These are phyloP conservation scores for Penicillium sp. DNA, from an alignment of 2,329 filamentous ascomycete species.

Conservation along the genomic window DNA sequence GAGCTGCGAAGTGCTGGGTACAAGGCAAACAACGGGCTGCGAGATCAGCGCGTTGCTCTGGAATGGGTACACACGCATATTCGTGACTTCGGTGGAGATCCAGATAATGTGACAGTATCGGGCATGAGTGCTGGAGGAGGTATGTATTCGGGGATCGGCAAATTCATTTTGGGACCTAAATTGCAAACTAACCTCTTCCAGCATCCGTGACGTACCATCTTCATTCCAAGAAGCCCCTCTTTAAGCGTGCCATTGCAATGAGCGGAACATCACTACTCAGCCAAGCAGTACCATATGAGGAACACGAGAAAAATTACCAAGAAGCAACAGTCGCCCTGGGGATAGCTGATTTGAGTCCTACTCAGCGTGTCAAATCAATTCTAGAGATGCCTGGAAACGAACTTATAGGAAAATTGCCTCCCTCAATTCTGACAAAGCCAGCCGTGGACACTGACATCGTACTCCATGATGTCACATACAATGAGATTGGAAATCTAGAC, in stretches of 20 bases:
- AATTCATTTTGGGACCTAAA: too few relatives aligned
- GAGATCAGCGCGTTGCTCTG: slow-evolving; percentile 53
- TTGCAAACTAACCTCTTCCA: slow-evolving; percentile 19
- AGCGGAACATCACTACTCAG: slow-evolving; percentile 51
- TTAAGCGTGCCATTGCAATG: slow-evolving; percentile 48
- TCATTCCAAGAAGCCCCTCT: slow-evolving; percentile 44
- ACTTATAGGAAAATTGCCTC: slow-evolving; percentile 47
- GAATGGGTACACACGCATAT: slow-evolving; percentile 49
- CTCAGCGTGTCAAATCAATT: slow-evolving; percentile 49
- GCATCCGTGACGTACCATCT: slow-evolving; percentile 39
- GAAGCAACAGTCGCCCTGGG: slow-evolving; percentile 46
- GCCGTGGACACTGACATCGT: slow-evolving; percentile 51
- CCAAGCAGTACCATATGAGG: slow-evolving; percentile 41
- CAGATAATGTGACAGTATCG: slow-evolving; percentile 45
- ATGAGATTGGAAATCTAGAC: slow-evolving; percentile 24
- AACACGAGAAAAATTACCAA: slow-evolving; percentile 49
- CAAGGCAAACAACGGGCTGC: slow-evolving; percentile 50
- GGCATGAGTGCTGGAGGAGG: slow-evolving; percentile 55
- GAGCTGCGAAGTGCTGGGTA: slow-evolving; percentile 53
- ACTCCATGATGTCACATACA: slow-evolving; percentile 28
- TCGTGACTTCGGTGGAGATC: slow-evolving; percentile 47
- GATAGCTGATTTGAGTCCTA: slow-evolving; percentile 39
- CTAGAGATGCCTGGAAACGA: slow-evolving; percentile 46
- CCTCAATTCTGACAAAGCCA: slow-evolving; percentile 39
- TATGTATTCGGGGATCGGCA: slow-evolving; percentile 25